phyloP scores from a whole-genome alignment of 225 moss, liverwort and hornwort genomes.

The Pseudisothecium myosuroides region DNA sequence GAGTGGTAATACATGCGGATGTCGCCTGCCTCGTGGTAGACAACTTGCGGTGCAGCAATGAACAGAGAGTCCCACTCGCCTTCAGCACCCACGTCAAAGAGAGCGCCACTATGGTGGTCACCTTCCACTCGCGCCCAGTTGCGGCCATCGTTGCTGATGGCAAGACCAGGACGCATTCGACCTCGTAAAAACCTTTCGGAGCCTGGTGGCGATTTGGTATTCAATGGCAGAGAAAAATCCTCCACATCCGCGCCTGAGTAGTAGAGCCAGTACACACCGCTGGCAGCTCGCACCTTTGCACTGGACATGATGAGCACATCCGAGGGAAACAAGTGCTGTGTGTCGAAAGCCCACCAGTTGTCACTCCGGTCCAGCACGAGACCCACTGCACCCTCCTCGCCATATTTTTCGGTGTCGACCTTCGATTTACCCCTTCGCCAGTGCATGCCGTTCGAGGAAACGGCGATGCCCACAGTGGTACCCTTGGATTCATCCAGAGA shows the following conservation, averaged over 20 bases:
- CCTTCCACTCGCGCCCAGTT: slow-evolving; percentile 53
- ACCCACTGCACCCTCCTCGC: slow-evolving; percentile 37
- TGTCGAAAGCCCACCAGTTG: slow-evolving; percentile 57
- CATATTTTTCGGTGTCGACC: slow-evolving; percentile 28
- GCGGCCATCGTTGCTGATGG: slow-evolving; percentile 52
- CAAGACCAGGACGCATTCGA: slow-evolving; percentile 41
- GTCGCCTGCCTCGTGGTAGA: slow-evolving; percentile 41
- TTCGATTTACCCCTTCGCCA: slow-evolving; percentile 33
- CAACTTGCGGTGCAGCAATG: slow-evolving; percentile 38
- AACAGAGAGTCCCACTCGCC: slow-evolving; percentile 46
- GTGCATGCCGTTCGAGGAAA: slow-evolving; percentile 44
- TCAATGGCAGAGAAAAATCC: slow-evolving; percentile 5
- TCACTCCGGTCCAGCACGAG: slow-evolving; percentile 36
- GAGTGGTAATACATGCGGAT: slow-evolving; percentile 52
- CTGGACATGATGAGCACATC: slow-evolving; percentile 59
- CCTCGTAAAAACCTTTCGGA: background rate
- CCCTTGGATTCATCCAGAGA: slow-evolving; percentile 5
- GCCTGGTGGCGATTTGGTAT: background rate
- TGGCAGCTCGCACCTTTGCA: slow-evolving; percentile 37
- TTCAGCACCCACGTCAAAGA: slow-evolving; percentile 40
- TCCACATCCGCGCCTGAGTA: slow-evolving; percentile 36
- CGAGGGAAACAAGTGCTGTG: slow-evolving; percentile 37
- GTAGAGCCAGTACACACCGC: slow-evolving; percentile 54
- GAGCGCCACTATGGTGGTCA: slow-evolving; percentile 48
- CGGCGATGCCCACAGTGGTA: slow-evolving; percentile 29